A percentile compares a stretch with the other conserved stretches of the same genome.
These are phyloP conservation scores for Epichloe coenophiala DNA, from an alignment of 2,329 filamentous ascomycete species.

Conservation along the genomic window DNA sequence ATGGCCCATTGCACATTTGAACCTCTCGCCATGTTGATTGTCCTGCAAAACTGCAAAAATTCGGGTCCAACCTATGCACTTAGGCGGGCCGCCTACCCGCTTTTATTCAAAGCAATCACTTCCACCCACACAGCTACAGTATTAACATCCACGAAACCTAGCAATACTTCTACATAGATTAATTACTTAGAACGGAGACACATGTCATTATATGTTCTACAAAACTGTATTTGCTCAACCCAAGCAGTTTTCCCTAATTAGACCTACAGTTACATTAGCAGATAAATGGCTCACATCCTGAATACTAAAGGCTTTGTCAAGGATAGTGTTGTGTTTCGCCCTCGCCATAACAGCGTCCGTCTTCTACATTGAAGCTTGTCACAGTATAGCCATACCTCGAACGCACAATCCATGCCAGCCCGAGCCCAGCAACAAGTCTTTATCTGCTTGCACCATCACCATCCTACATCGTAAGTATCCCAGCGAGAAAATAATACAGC, in stretches of 20 bases:
- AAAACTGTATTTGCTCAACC: neutral
- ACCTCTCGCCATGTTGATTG: neutral
- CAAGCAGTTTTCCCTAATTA: neutral
- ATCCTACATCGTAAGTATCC: neutral
- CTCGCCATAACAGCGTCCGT: neutral
- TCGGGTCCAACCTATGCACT: neutral
- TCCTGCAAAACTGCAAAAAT: neutral
- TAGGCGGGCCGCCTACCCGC: neutral
- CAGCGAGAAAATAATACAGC: conserved; percentile 1
- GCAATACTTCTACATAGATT: too few species aligned
- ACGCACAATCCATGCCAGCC: neutral
- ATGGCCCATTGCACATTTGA: neutral
- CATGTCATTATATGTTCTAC: too few species aligned
- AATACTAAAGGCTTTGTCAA: neutral
- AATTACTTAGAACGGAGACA: too few species aligned
- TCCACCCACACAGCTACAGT: too few species aligned
- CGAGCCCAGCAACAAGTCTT: neutral
- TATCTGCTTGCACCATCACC: neutral
- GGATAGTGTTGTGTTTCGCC: neutral
- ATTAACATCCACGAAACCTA: too few species aligned
- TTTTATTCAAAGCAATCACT: neutral
- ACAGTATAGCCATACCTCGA: neutral
- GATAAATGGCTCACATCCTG: neutral
- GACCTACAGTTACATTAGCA: conserved; percentile 3
- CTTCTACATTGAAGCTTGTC: neutral